Evolutionary conservation across 169 alveolate species (phyloP).

Genomic region (Perkinsus marinus): DNA sequence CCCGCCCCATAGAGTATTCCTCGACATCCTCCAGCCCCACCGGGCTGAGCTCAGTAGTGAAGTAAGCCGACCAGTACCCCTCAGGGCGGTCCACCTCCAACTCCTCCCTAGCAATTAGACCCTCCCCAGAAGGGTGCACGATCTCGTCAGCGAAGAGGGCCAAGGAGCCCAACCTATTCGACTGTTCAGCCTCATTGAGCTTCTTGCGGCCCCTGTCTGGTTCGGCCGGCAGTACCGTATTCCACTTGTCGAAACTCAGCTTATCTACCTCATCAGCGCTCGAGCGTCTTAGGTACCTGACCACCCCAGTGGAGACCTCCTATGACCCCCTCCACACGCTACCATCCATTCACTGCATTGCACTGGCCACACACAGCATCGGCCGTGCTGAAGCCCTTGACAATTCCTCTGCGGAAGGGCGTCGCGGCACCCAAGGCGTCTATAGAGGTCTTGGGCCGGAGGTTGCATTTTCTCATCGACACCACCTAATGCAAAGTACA

Average conservation of each 20-base stretch:
- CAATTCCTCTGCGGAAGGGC: background rate
- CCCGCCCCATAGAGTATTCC: background rate
- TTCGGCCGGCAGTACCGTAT: background rate
- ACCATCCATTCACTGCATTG: background rate
- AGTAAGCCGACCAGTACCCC: background rate
- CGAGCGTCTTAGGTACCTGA: background rate
- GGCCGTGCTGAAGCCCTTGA: background rate
- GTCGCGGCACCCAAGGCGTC: background rate
- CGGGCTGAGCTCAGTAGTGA: background rate
- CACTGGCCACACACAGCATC: background rate
- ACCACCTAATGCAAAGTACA: background rate
- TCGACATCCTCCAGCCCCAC: background rate
- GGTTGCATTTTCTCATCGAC: background rate
- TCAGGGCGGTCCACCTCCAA: background rate
- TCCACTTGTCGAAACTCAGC: background rate
- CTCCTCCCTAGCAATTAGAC: background rate
- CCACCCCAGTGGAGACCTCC: background rate
- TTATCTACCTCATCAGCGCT: background rate
- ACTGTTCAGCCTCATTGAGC: background rate
- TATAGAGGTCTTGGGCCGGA: background rate
- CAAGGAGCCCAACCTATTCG: background rate
- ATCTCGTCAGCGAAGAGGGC: background rate
- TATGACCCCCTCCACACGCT: background rate
- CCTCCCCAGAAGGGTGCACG: background rate
- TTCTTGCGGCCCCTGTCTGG: background rate